These are phyloP conservation scores for Ascoidea rubescens DNA, from an alignment of 805 yeast species.

Conservation along the genomic window DNA sequence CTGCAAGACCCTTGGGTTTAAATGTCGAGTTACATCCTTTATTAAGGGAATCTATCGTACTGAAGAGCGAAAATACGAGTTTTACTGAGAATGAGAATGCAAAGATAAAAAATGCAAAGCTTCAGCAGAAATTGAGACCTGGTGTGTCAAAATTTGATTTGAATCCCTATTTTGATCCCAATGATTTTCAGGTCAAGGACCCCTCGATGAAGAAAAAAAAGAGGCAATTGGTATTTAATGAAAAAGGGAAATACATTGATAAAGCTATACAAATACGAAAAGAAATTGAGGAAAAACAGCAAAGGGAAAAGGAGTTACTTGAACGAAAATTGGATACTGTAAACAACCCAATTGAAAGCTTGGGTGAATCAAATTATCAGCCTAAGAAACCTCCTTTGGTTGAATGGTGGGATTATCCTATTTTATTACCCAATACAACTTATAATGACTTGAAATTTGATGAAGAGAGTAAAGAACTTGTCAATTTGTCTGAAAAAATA, in stretches of 20 bases:
- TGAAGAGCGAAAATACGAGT: not conserved
- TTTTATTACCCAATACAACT: slow-evolving; percentile 23
- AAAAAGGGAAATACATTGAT: slow-evolving; percentile 48
- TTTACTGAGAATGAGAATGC: not conserved
- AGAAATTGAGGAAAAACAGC: slow-evolving; percentile 21
- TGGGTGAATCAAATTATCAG: slow-evolving; percentile 44
- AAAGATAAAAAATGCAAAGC: not conserved
- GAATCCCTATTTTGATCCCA: slow-evolving; percentile 24
- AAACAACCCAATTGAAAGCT: slow-evolving; percentile 31
- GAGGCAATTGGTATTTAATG: slow-evolving; percentile 36
- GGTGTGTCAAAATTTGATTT: slow-evolving; percentile 13
- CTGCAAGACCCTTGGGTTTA: not conserved
- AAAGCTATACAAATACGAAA: slow-evolving; percentile 27
- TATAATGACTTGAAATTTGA: slow-evolving; percentile 20
- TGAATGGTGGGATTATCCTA: slow-evolving; percentile 86
- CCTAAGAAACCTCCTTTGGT: slow-evolving; percentile 40
- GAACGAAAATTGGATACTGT: slow-evolving; percentile 23
- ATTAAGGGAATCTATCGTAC: slow-evolving; percentile 11
- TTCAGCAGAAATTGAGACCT: slow-evolving; percentile 3
- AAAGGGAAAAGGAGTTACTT: slow-evolving; percentile 19
- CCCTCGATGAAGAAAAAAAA: slow-evolving; percentile 13
- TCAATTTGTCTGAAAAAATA: slow-evolving; percentile 11
- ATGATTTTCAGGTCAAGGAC: slow-evolving; percentile 1
- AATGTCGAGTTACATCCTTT: slow-evolving; percentile 19
- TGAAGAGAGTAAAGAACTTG: slow-evolving; percentile 22